phyloP scores from a whole-genome alignment of 2,329 filamentous ascomycete genomes.

The Harringtonia aguacate region DNA sequence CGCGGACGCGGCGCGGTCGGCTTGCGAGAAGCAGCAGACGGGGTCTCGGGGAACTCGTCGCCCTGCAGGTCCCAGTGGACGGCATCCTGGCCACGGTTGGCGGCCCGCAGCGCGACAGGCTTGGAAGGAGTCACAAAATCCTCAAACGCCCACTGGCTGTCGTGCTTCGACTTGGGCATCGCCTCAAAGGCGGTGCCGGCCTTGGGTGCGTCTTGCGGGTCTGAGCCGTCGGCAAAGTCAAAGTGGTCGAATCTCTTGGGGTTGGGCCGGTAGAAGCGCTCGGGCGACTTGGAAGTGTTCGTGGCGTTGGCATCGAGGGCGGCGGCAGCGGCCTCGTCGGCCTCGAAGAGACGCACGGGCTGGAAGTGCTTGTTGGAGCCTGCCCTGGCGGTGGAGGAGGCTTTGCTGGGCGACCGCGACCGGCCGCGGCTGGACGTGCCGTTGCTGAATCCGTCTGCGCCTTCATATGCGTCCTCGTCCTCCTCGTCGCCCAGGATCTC shows the following conservation, averaged over 20 bases:
- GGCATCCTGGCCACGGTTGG: slow-evolving; percentile 56
- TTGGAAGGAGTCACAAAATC: slow-evolving; percentile 82
- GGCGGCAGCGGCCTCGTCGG: slow-evolving; percentile 17
- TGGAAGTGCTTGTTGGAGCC: slow-evolving; percentile 52
- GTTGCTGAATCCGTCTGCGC: background rate
- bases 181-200: slow-evolving; percentile 29
- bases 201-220: slow-evolving; percentile 35
- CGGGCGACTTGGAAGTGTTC: slow-evolving; percentile 24
- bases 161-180: slow-evolving; percentile 49
- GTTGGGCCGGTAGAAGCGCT: slow-evolving; percentile 50
- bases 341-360: slow-evolving; percentile 52
- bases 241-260: slow-evolving; percentile 80
- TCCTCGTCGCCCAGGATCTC: slow-evolving; percentile 57
- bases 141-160: slow-evolving; percentile 75
- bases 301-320: slow-evolving; percentile 27
- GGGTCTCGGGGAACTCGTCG: slow-evolving; percentile 45
- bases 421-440: slow-evolving; percentile 29
- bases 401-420: slow-evolving; percentile 29
- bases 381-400: slow-evolving; percentile 34
- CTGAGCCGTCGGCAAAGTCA: slow-evolving; percentile 60
- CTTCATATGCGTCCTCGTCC: slow-evolving; percentile 17
- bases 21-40: slow-evolving; percentile 33
- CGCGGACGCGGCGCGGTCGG: slow-evolving; percentile 56
- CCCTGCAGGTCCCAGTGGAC: slow-evolving; percentile 73
- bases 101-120: slow-evolving; percentile 47